Conservation (phyloP, 108 stramenopile species). For the Mediolabrus comicus region DNA sequence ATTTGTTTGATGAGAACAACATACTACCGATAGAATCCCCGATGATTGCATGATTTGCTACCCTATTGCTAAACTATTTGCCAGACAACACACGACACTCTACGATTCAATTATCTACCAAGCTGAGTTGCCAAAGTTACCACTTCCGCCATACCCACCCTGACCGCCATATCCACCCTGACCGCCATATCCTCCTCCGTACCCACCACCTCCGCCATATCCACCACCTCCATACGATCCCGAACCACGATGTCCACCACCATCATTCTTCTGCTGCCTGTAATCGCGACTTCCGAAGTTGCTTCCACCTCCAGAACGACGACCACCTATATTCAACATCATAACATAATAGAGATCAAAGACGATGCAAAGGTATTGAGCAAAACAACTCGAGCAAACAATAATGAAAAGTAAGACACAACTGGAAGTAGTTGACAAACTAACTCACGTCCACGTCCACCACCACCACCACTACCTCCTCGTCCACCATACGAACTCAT, state of each 20-base stretch:
- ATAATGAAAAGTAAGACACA: background rate
- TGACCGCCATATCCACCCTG: constrained; percentile 23
- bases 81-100: background rate
- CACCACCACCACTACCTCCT: constrained; percentile 58
- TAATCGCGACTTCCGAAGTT: constrained; percentile 56
- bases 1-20: too few relatives aligned
- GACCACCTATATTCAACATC: constrained; percentile 26
- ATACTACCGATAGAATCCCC: too few relatives aligned
- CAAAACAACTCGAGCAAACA: background rate
- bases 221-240: constrained; percentile 45
- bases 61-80: constrained; percentile 2
- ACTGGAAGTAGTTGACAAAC: background rate
- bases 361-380: too few relatives aligned
- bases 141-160: constrained; percentile 35
- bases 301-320: constrained; percentile 29
- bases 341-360: background rate
- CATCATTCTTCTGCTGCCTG: constrained; percentile 16
- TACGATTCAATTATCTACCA: constrained; percentile 50
- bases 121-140: constrained; percentile 55
- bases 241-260: constrained; percentile 36
- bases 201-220: constrained; percentile 20
- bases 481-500: constrained; percentile 62
- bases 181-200: constrained; percentile 23
- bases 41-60: too few relatives aligned
- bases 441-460: constrained; percentile 22